Conservation (phyloP, 176 grass and related monocot genomes). For the Musa troglodytarum region DNA sequence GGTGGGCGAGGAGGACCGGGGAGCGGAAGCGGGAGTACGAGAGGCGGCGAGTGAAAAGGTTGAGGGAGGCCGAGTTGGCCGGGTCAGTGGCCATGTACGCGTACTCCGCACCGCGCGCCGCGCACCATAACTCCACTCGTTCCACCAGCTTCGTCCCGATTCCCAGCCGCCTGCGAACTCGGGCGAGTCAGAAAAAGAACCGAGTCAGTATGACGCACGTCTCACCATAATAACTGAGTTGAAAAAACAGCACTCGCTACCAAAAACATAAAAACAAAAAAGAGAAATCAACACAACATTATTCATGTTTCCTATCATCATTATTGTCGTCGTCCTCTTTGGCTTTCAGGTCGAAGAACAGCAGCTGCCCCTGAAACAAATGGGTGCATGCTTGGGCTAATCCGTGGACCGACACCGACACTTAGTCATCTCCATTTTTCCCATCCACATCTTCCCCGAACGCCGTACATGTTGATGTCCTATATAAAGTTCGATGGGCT, state of each 20-base stretch:
- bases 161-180: slow-evolving; percentile 35
- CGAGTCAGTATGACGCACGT: neutral
- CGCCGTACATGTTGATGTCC: no score
- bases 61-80: slow-evolving; percentile 52
- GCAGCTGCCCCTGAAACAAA: no score
- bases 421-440: neutral
- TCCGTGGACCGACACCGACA: neutral
- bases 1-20: slow-evolving; percentile 43
- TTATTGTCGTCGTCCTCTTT: no score
- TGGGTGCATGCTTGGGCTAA: no score
- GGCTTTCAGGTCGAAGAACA: no score
- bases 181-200: neutral
- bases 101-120: slow-evolving; percentile 30
- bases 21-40: slow-evolving; percentile 49
- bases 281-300: neutral
- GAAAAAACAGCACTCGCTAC: neutral
- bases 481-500: no score
- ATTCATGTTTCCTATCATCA: no score
- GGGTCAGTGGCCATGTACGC: slow-evolving; percentile 53
- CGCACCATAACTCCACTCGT: slow-evolving; percentile 43
- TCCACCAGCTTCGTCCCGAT: slow-evolving; percentile 46
- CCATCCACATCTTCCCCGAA: neutral
- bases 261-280: neutral
- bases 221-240: neutral
- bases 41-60: slow-evolving; percentile 54